Conservation (phyloP, 257 asterid species). For the Petunia axillaris region DNA sequence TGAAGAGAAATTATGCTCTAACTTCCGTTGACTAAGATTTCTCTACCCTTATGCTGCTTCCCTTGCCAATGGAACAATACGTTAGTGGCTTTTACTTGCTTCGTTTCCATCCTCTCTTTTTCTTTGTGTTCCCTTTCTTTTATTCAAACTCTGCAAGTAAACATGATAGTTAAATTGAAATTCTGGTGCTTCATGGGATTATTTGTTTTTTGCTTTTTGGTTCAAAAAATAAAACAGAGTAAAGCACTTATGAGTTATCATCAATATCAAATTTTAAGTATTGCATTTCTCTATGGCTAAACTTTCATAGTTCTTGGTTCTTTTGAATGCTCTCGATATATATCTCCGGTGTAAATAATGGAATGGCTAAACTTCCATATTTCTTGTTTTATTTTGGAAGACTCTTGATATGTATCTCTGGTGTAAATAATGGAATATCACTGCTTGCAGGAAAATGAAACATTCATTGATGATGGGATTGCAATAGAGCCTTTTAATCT, state of each 20-base stretch:
- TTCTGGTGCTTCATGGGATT: background rate
- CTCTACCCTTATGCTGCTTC: background rate
- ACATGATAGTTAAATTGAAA: background rate
- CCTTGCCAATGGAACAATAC: constrained; percentile 9
- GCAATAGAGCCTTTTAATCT: constrained; percentile 84
- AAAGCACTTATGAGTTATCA: background rate
- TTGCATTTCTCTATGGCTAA: background rate
- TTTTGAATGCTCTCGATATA: background rate
- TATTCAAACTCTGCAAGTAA: background rate
- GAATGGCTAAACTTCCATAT: constrained; percentile 6
- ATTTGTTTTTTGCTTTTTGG: constrained; percentile 7
- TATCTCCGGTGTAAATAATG: background rate
- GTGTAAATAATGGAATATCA: constrained; percentile 19
- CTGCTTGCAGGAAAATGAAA: constrained; percentile 71
- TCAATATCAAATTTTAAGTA: background rate
- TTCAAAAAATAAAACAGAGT: background rate
- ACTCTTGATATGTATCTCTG: background rate
- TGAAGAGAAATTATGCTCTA: constrained; percentile 6
- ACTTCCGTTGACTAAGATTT: constrained; percentile 1
- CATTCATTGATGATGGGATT: constrained; percentile 76
- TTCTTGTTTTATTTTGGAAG: background rate
- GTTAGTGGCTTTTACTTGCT: background rate
- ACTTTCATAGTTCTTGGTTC: background rate
- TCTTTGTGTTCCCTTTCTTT: background rate
- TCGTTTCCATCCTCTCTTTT: background rate